phyloP scores from a whole-genome alignment of 805 yeast species.

The Teunomyces panamensis region DNA sequence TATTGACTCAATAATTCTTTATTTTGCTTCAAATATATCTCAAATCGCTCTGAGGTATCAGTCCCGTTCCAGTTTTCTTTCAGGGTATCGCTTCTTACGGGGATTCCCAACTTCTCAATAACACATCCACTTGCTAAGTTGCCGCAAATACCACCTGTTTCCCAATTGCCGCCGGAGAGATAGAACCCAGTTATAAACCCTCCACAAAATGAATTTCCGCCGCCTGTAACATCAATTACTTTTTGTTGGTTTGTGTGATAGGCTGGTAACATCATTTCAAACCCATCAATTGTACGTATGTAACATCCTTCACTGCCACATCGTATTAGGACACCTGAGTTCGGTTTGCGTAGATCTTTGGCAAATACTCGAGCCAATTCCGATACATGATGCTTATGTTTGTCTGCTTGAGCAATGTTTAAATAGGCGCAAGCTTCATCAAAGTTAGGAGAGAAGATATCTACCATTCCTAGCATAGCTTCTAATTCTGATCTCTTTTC shows the following conservation, averaged over 20 bases:
- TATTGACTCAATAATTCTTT: slow-evolving; percentile 1
- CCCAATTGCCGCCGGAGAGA: slow-evolving; percentile 45
- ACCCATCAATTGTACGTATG: slow-evolving; percentile 30
- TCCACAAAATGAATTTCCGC: slow-evolving; percentile 45
- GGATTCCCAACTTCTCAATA: slow-evolving; percentile 81
- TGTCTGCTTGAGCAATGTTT: background rate
- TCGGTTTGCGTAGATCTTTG: slow-evolving; percentile 35
- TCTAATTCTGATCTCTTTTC: slow-evolving; percentile 37
- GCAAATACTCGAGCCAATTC: slow-evolving; percentile 39
- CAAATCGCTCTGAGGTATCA: slow-evolving; percentile 43
- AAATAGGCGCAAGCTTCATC: slow-evolving; percentile 74
- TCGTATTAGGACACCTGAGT: slow-evolving; percentile 58
- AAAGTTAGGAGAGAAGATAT: slow-evolving; percentile 78
- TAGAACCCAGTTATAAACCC: slow-evolving; percentile 53
- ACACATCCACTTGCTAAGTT: slow-evolving; percentile 76
- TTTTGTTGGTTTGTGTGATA: slow-evolving; percentile 51
- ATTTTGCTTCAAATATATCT: slow-evolving; percentile 31
- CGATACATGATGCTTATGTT: background rate
- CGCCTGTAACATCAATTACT: slow-evolving; percentile 45
- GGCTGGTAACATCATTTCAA: slow-evolving; percentile 59
- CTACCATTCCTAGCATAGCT: slow-evolving; percentile 42
- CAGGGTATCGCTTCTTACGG: slow-evolving; percentile 29
- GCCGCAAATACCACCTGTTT: slow-evolving; percentile 61
- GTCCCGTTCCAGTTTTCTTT: slow-evolving; percentile 61
- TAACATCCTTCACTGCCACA: slow-evolving; percentile 77